Conservation (phyloP, 2,329 filamentous ascomycete species). For the Colletotrichum musae region DNA sequence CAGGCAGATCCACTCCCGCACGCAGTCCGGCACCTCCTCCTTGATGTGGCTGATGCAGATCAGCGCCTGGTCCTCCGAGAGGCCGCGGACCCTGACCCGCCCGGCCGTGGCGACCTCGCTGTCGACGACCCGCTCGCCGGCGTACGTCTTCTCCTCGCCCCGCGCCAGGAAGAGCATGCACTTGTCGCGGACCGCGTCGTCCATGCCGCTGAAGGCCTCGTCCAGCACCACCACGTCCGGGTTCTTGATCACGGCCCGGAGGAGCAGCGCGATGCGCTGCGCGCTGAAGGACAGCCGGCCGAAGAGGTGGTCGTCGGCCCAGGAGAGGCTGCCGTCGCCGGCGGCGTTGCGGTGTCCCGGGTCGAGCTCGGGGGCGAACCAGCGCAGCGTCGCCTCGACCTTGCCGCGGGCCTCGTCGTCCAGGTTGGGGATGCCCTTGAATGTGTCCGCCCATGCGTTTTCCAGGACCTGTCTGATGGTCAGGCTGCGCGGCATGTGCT, state of each 20-base stretch:
- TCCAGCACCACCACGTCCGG: conserved; percentile 88
- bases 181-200: conserved; percentile 85
- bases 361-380: conserved; percentile 86
- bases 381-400: conserved; percentile 79
- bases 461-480: conserved; percentile 83
- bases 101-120: conserved; percentile 62
- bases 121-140: conserved; percentile 57
- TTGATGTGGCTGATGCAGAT: conserved; percentile 93
- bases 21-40: conserved; percentile 88
- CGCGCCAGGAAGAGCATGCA: conserved; percentile 84
- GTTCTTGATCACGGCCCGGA: conserved; percentile 84
- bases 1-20: conserved; percentile 88
- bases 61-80: conserved; percentile 81
- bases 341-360: conserved; percentile 57
- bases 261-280: conserved; percentile 88
- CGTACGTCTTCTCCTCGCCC: conserved; percentile 68
- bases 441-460: conserved; percentile 92
- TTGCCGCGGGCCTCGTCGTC: conserved; percentile 67
- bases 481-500: conserved; percentile 87
- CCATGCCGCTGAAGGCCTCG: conserved; percentile 90
- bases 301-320: conserved; percentile 79
- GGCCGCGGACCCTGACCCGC: conserved; percentile 69
- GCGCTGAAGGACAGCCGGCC: conserved; percentile 83
- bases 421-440: conserved; percentile 78
- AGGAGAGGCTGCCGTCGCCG: conserved; percentile 59